These are phyloP conservation scores for Erodium moschatum DNA, from an alignment of 441 rosid genomes.

Conservation along the genomic window DNA sequence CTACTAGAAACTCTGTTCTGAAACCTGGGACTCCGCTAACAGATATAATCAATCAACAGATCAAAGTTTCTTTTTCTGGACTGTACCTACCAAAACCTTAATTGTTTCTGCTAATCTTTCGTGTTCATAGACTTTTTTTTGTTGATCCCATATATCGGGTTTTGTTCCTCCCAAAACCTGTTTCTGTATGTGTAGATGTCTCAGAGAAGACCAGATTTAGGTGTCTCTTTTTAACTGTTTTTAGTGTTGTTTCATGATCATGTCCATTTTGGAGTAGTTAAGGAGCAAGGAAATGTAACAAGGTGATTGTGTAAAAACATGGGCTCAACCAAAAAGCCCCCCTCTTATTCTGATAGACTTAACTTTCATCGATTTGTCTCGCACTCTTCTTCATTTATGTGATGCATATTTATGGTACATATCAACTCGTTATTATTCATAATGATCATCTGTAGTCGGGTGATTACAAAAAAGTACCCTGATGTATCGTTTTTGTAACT, in stretches of 20 bases:
- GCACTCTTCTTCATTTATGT: too few species aligned
- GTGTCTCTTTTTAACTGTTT: not conserved
- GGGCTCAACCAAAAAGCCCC: not conserved
- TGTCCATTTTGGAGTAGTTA: not conserved
- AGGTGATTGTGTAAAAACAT: not conserved
- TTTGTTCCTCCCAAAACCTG: slow-evolving; percentile 8
- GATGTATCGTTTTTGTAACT: too few species aligned
- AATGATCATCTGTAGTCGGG: too few species aligned
- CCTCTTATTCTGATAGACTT: not conserved
- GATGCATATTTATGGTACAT: too few species aligned
- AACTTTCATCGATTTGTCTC: too few species aligned
- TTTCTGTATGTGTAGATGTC: not conserved
- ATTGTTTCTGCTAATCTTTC: not conserved
- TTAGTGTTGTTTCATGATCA: not conserved
- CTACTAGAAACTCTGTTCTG: slow-evolving; percentile 7
- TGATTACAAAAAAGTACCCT: too few species aligned
- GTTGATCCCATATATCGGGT: not conserved
- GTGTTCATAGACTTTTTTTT: slow-evolving; percentile 6
- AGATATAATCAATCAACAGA: not conserved
- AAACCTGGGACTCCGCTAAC: not conserved
- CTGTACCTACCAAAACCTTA: too few species aligned
- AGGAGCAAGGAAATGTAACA: not conserved
- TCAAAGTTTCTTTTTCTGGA: too few species aligned
- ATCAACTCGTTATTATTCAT: too few species aligned
- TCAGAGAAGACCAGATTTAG: not conserved